Evolutionary conservation across 345 rosid species (phyloP).

Genomic region (Gossypium mustelinum): DNA sequence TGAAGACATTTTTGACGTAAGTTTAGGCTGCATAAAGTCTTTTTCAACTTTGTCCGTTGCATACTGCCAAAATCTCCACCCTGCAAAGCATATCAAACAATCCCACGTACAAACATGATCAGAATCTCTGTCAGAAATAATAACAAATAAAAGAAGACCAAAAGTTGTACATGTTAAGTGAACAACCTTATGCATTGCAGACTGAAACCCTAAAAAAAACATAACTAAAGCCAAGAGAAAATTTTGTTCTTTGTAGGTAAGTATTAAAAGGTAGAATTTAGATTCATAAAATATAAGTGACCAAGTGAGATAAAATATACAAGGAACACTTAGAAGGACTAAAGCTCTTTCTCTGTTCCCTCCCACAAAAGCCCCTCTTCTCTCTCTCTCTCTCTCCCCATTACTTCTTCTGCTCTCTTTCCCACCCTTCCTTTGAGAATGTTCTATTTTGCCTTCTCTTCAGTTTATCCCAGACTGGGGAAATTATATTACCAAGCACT

Average conservation of each 20-base stretch:
- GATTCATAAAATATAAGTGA: neutral
- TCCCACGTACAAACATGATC: neutral
- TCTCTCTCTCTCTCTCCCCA: neutral
- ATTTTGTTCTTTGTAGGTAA: no score
- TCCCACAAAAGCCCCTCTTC: neutral
- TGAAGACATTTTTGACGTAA: neutral
- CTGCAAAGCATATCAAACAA: conserved; percentile 9
- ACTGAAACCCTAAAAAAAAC: neutral
- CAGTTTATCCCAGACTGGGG: neutral
- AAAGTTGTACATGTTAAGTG: neutral
- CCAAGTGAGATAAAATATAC: neutral
- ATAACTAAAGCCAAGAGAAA: neutral
- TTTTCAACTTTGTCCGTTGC: conserved; percentile 6
- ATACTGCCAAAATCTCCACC: neutral
- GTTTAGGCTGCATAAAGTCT: neutral
- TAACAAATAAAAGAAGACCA: neutral
- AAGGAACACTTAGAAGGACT: neutral
- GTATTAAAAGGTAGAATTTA: neutral
- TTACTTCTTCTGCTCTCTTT: neutral
- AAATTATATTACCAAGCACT: neutral
- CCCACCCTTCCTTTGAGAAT: neutral
- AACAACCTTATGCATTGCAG: neutral
- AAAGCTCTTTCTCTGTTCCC: neutral
- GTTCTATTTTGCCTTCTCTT: neutral
- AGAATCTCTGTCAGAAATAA: neutral